phyloP scores from a whole-genome alignment of 257 asterid species.

The Agastache rugosa region DNA sequence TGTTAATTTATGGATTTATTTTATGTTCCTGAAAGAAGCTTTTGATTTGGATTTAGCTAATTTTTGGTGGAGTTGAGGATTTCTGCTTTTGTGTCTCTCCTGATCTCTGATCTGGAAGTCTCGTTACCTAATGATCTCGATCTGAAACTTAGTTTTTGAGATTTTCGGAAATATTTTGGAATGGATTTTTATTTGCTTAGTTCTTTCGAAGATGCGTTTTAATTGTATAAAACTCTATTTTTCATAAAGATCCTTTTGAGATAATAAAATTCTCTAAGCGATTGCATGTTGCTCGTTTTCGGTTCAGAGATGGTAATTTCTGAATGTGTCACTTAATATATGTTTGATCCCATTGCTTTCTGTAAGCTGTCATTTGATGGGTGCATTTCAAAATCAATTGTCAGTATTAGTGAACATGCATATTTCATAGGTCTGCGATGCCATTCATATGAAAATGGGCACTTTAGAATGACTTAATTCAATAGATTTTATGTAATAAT shows the following conservation, averaged over 20 bases:
- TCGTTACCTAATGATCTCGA: constrained; percentile 21
- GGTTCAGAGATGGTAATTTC: not conserved
- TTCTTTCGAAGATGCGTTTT: not conserved
- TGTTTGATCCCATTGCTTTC: not conserved
- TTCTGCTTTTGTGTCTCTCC: constrained; percentile 1
- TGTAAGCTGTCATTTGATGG: not conserved
- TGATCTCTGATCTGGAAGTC: constrained; percentile 38
- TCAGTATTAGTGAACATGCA: constrained; percentile 15
- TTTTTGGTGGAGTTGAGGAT: constrained; percentile 17
- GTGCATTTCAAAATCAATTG: constrained; percentile 19
- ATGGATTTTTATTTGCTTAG: not conserved
- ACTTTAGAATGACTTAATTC: not conserved
- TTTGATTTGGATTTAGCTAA: constrained; percentile 30
- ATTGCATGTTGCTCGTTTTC: not conserved
- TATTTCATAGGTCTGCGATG: not conserved
- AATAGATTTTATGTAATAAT: not conserved
- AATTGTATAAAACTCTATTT: not conserved
- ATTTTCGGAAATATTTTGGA: not conserved
- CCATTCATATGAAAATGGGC: not conserved
- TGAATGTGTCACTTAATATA: not conserved
- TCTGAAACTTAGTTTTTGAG: constrained; percentile 19
- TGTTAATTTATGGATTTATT: not conserved
- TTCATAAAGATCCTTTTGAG: constrained; percentile 26
- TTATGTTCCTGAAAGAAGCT: not conserved
- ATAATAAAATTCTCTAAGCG: not conserved